Base-by-base conservation (phyloP, 129 eudicot species). In the Centella asiatica region DNA sequence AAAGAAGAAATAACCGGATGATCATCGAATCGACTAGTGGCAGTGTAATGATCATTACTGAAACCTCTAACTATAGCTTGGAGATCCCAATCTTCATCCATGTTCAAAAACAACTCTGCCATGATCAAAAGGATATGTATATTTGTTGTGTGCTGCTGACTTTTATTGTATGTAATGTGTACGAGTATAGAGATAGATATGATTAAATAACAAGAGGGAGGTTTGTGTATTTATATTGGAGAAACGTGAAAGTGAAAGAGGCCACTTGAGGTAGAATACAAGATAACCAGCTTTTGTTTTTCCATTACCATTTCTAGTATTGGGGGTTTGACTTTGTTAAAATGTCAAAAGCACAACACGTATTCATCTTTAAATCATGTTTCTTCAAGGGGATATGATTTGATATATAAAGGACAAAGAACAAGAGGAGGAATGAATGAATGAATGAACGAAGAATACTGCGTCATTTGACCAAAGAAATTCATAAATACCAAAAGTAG, bases 41-140 rank as follows among this genome's bases (percentile, higher is more conserved):
- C 39, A 1, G 54, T 47, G 54, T 39, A 74, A 9, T 53, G 54
- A 44, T 57, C 68, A 57, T 68, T 64, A 13, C 51, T 18, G 67
- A n/a, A 51, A 11, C 83, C 83, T 66, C 83, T 72, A 29, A 88
- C 87, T 6, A 88, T 62, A 52, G 94, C 96, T 57, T 88, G 83
- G 64, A 89, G 69, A 64, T 77, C 83, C 97, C 97, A 85, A 32
- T 79, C 80, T 26, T 69, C 63, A 0, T 58, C 63, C 63, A 58
- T 58, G 28, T 17, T n/a, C 19, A 19, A 32, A 56, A 56, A 56
- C 0, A 56, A 56, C 0, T 37, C 62, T 18, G 19, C 86, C 79
- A 70, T 74, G 70, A 33, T 15, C 62, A 46, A 68, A 0, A 51
- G 4, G 4, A 34, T 34, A 34, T 34, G 9, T 34, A 34, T 34